Percentiles rank a stretch among this genome's conserved stretches.
phyloP scores from a whole-genome alignment of 1,284 basidiomycete species.

The Trichosporon sp. region DNA sequence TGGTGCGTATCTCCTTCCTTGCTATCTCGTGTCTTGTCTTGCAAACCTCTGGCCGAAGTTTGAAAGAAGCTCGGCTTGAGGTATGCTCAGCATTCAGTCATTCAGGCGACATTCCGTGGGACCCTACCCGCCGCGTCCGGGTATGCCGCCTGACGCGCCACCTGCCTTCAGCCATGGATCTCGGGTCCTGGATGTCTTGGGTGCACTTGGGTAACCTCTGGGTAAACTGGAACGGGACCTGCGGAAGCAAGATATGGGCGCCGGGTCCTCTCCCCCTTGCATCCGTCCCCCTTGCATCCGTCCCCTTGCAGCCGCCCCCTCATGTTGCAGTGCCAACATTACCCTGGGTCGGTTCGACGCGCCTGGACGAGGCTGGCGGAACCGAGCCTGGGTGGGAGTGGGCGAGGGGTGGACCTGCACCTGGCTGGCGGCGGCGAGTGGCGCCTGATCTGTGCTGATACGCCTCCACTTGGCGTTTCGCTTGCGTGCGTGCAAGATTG shows the following conservation, averaged over 20 bases:
- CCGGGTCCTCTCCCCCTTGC: neutral
- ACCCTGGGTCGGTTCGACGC: neutral
- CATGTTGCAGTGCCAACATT: constrained; percentile 5
- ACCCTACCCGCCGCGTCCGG: neutral
- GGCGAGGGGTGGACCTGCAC: constrained; percentile 1
- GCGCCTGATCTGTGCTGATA: constrained; percentile 13
- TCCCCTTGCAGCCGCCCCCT: neutral
- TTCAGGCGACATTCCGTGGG: neutral
- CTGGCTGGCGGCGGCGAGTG: neutral
- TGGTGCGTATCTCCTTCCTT: neutral
- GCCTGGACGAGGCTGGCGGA: neutral
- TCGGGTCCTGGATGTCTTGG: neutral
- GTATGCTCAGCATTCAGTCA: too few relatives aligned
- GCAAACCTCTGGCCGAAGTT: too few relatives aligned
- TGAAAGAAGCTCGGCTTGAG: neutral
- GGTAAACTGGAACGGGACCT: neutral
- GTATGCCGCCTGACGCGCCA: constrained; percentile 1
- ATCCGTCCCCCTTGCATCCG: neutral
- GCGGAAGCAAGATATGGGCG: neutral
- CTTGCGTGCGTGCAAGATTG: neutral
- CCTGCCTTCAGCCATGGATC: neutral
- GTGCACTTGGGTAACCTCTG: neutral
- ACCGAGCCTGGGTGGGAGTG: neutral
- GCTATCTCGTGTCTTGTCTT: neutral
- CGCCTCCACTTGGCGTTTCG: constrained; percentile 20